Conservation (phyloP, 441 rosid species). For the Capsella rubella region DNA sequence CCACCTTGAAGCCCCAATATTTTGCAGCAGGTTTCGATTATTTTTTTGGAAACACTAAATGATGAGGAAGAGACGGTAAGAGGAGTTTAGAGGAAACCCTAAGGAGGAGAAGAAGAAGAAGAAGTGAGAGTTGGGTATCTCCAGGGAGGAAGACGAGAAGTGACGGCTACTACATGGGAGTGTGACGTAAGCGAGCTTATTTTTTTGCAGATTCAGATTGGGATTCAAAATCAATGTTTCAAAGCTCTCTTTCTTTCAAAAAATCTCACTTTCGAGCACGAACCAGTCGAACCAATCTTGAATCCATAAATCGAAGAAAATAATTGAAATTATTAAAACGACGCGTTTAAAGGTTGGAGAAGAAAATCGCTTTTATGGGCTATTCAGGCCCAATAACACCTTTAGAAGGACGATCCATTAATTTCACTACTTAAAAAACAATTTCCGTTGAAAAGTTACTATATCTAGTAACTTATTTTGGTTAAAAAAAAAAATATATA, state of each 20-base stretch:
- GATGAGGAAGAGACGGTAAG: background rate
- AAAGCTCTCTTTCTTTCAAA: constrained; percentile 12
- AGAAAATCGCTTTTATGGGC: background rate
- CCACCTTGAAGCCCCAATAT: background rate
- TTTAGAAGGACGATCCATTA: background rate
- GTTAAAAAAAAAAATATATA: too few relatives aligned
- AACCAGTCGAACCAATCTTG: constrained; percentile 29
- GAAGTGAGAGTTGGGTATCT: constrained; percentile 13
- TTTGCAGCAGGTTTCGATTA: constrained; percentile 5
- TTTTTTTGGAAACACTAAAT: constrained; percentile 20
- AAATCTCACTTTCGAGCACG: constrained; percentile 20
- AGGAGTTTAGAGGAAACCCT: background rate
- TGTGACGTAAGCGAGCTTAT: constrained; percentile 26
- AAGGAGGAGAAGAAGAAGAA: background rate
- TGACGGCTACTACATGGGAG: constrained; percentile 38
- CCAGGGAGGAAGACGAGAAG: constrained; percentile 27
- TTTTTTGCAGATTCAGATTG: constrained; percentile 32
- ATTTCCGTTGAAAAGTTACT: background rate
- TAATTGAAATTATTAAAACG: background rate
- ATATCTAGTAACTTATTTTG: too few relatives aligned
- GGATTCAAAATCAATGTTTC: constrained; percentile 32
- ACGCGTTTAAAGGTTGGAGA: background rate
- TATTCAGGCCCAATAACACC: background rate
- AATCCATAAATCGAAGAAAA: background rate
- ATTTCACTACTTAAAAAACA: background rate